Conservation (phyloP, 75 land plant genomes). For the Cupressus sempervirens region DNA sequence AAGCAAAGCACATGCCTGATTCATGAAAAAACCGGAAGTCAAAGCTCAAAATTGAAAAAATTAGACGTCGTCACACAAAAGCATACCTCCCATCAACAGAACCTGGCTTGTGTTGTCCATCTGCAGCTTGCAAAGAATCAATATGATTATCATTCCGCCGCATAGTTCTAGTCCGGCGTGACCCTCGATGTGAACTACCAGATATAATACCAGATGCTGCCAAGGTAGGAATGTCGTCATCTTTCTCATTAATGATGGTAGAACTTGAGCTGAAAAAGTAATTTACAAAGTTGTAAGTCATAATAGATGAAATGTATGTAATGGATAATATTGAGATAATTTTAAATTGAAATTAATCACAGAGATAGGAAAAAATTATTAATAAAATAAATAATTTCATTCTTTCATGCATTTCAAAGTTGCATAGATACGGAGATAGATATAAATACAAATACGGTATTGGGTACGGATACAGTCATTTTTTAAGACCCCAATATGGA, state of each 20-base stretch:
- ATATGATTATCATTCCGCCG: conserved; percentile 45
- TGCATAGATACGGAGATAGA: too few species aligned
- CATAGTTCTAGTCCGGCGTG: conserved; percentile 78
- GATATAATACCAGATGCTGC: conserved; percentile 40
- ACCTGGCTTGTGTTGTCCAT: conserved; percentile 35
- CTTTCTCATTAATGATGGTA: conserved; percentile 42
- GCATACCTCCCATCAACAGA: conserved; percentile 67
- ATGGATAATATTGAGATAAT: not conserved
- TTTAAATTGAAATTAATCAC: not conserved
- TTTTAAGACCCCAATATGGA: too few species aligned
- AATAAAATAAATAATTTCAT: not conserved
- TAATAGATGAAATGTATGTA: not conserved
- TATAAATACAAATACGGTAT: too few species aligned
- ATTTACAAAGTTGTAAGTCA: not conserved
- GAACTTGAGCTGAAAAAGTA: conserved; percentile 41
- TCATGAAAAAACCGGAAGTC: not conserved
- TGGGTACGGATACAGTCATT: too few species aligned
- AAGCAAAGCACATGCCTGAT: not conserved
- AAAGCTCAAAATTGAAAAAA: not conserved
- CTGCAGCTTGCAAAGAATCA: conserved; percentile 20
- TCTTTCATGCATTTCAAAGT: too few species aligned
- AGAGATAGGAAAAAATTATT: not conserved
- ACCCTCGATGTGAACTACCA: conserved; percentile 54
- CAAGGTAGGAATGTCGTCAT: conserved; percentile 79
- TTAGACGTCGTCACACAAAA: not conserved